A percentile compares a stretch with the other conserved stretches of the same genome.
Evolutionary conservation across 169 alveolate genomes (phyloP).

Genomic region (Plasmodium inui): DNA sequence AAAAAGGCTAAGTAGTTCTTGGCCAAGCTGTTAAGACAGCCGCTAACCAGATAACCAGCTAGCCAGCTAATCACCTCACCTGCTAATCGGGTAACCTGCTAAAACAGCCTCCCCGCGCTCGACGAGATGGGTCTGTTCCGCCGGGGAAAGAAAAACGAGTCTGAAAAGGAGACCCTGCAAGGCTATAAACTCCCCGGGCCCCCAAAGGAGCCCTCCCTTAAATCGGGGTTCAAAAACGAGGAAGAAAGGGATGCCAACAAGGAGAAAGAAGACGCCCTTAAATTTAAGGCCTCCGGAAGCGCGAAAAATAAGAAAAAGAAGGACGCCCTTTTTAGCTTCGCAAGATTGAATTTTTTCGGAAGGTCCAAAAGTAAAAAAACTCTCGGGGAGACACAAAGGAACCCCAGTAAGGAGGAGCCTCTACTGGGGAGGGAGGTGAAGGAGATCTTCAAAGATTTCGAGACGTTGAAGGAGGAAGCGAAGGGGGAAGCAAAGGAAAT

Average conservation of each 20-base stretch:
- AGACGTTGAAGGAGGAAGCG: background rate
- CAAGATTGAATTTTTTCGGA: conserved; percentile 12
- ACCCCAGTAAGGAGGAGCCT: background rate
- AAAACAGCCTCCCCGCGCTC: background rate
- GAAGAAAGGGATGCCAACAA: background rate
- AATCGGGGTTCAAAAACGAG: background rate
- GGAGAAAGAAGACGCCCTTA: background rate
- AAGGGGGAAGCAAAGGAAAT: background rate
- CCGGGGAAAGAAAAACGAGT: background rate
- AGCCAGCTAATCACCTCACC: no score
- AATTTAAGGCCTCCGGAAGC: background rate
- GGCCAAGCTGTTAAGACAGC: background rate
- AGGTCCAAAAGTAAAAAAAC: conserved; percentile 3
- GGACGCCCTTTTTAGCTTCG: conserved; percentile 7
- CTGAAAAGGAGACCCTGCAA: background rate
- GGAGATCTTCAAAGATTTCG: background rate
- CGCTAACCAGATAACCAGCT: background rate
- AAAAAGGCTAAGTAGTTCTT: background rate
- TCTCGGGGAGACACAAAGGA: background rate
- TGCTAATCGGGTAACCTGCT: background rate
- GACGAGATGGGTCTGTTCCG: background rate
- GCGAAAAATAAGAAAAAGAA: conserved; percentile 2
- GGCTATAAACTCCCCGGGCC: background rate
- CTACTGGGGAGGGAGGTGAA: background rate
- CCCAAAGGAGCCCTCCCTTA: background rate